Percentiles rank a stretch among this genome's conserved stretches.
Conservation (phyloP, 1,284 basidiomycete species). For the Neolentinus lepideus region DNA sequence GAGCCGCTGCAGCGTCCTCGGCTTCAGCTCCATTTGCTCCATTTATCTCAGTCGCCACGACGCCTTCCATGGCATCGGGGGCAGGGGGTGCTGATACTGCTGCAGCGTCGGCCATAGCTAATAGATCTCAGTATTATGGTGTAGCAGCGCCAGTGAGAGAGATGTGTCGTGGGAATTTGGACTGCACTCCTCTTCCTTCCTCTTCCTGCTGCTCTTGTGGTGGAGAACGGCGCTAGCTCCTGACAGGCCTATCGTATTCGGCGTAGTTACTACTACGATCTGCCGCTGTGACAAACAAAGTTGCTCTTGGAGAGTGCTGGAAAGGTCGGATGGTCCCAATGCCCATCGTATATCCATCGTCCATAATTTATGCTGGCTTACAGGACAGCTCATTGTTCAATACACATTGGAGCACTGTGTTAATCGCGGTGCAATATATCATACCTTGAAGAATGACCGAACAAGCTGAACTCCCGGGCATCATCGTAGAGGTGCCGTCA, state of each 20-base stretch:
- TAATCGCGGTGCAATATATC: too few species aligned
- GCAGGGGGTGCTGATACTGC: constrained; percentile 21
- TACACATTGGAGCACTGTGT: background rate
- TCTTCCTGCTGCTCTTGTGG: too few species aligned
- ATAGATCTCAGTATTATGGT: too few species aligned
- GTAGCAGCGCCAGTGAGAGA: background rate
- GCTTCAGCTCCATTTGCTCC: constrained; percentile 9
- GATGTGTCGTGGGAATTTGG: too few species aligned
- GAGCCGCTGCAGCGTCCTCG: constrained; percentile 20
- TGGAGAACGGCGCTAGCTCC: too few species aligned
- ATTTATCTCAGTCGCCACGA: constrained; percentile 16
- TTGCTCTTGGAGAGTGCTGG: background rate
- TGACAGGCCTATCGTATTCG: too few species aligned
- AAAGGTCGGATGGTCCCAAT: background rate
- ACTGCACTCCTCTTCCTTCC: too few species aligned
- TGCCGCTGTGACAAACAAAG: too few species aligned
- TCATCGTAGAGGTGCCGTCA: background rate
- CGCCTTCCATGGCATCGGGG: constrained; percentile 27
- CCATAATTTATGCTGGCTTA: background rate
- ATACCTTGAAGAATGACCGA: background rate
- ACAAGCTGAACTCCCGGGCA: background rate
- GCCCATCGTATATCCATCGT: background rate
- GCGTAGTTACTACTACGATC: too few species aligned
- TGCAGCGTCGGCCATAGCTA: constrained; percentile 30
- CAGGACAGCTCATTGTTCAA: background rate